Conservation (phyloP, 179 eudicot genomes). For the Patellifolia procumbens region DNA sequence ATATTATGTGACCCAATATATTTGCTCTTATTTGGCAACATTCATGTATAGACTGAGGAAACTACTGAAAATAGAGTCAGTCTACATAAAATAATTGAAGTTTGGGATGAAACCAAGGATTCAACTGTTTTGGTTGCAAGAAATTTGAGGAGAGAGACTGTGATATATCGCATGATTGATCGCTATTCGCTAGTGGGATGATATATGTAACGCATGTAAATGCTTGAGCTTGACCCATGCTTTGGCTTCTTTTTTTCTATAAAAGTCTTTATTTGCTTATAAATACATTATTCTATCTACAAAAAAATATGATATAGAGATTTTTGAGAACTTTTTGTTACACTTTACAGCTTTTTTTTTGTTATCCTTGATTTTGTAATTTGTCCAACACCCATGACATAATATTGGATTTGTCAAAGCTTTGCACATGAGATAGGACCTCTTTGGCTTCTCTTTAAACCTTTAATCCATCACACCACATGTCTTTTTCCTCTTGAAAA, state of each 20-base stretch:
- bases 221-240: background rate
- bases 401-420: constrained; percentile 12
- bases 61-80: background rate
- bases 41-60: background rate
- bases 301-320: background rate
- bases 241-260: background rate
- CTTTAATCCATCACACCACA: constrained; percentile 14
- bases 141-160: constrained; percentile 6
- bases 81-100: background rate
- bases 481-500: background rate
- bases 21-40: background rate
- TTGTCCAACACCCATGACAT: constrained; percentile 8
- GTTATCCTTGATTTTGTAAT: constrained; percentile 1
- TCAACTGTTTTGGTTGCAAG: background rate
- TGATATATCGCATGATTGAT: constrained; percentile 11
- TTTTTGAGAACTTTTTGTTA: background rate
- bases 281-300: background rate
- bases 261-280: too few relatives aligned
- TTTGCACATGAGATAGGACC: constrained; percentile 25
- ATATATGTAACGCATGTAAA: constrained; percentile 5
- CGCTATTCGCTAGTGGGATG: background rate
- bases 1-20: background rate
- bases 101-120: constrained; percentile 17
- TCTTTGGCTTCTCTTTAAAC: background rate
- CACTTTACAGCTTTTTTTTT: constrained; percentile 17